Conservation (phyloP, 140 eudicot genomes). For the Flaveria floridana region DNA sequence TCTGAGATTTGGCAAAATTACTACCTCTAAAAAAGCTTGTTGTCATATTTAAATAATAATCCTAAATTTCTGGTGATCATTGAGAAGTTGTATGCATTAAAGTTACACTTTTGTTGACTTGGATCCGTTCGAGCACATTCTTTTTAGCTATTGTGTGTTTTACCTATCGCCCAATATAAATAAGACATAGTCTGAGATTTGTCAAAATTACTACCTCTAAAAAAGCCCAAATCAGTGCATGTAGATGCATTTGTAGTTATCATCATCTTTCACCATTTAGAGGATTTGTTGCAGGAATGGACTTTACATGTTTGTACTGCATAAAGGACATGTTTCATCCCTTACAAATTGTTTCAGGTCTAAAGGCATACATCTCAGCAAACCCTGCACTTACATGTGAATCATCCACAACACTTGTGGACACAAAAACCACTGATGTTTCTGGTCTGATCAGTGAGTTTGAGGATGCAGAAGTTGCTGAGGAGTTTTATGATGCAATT, state of each 20-base stretch:
- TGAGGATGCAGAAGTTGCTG: slow-evolving; percentile 59
- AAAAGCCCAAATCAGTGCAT: neutral
- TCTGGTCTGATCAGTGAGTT: slow-evolving; percentile 50
- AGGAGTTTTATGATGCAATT: slow-evolving; percentile 84
- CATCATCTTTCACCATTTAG: neutral
- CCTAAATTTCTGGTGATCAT: neutral
- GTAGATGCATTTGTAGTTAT: neutral
- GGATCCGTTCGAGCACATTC: neutral
- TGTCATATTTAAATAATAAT: neutral
- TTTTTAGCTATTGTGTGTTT: neutral
- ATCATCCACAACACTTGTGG: slow-evolving; percentile 49
- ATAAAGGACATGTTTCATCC: neutral
- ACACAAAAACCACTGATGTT: slow-evolving; percentile 51
- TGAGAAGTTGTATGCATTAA: neutral
- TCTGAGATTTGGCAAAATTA: neutral
- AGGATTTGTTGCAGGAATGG: neutral
- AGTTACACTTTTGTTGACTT: neutral
- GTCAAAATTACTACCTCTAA: neutral
- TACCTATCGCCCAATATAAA: neutral
- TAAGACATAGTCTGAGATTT: neutral
- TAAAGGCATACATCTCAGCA: slow-evolving; percentile 89
- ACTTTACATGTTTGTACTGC: neutral
- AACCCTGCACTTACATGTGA: slow-evolving; percentile 64
- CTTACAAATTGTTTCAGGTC: slow-evolving; percentile 48
- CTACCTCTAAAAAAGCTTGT: neutral